phyloP scores from a whole-genome alignment of 352 stramenopile genomes.

The Globisporangium cylindrosporum region DNA sequence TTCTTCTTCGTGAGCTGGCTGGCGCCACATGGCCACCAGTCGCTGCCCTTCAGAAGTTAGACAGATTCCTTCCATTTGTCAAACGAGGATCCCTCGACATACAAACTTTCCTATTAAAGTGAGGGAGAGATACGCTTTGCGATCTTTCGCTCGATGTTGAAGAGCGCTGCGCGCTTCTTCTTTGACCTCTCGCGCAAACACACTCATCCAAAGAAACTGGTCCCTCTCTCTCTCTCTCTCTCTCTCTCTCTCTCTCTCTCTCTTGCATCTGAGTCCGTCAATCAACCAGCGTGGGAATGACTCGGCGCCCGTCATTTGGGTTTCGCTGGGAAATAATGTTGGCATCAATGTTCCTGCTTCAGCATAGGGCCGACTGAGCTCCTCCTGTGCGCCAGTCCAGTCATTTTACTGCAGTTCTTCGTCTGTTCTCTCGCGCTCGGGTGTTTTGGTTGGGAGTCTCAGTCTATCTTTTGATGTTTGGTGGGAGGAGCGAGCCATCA shows the following conservation, averaged over 20 bases:
- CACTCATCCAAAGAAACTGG: background rate
- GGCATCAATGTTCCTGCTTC: too few species aligned
- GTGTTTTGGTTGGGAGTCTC: background rate
- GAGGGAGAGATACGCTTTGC: background rate
- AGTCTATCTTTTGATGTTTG: background rate
- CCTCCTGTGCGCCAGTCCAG: background rate
- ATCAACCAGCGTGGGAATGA: background rate
- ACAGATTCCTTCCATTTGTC: background rate
- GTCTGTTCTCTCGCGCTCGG: background rate
- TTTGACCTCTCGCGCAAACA: background rate
- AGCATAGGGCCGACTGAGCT: too few species aligned
- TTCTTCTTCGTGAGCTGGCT: background rate
- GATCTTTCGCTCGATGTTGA: constrained; percentile 2
- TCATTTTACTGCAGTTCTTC: background rate
- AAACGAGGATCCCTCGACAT: background rate
- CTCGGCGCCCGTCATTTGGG: background rate
- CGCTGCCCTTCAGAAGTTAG: background rate
- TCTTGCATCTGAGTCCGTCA: background rate
- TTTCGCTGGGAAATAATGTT: background rate
- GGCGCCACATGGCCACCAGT: constrained; percentile 3
- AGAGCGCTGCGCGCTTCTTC: background rate
- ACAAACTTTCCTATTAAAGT: background rate
- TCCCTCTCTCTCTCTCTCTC: background rate
- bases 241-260: background rate
- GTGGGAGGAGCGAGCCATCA: background rate